These are phyloP conservation scores for Triticum turgidum DNA, from an alignment of 176 grass and related monocot species.

Conservation along the genomic window DNA sequence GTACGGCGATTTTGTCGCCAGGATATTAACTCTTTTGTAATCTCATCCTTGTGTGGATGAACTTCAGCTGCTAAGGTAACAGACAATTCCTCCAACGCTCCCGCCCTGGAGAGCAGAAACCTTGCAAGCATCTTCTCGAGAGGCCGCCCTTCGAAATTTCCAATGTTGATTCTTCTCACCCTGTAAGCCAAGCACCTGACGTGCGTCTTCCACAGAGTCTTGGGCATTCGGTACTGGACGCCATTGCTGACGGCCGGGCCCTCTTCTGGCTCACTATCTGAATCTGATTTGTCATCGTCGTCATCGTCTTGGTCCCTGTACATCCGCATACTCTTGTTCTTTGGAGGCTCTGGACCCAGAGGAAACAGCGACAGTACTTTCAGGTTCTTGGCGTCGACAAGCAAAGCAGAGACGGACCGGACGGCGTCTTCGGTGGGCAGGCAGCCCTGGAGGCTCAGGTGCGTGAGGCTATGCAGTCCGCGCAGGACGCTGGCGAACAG, in stretches of 20 bases:
- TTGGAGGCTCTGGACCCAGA: neutral
- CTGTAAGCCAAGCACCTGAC: neutral
- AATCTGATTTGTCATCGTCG: neutral
- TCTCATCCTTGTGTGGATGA: neutral
- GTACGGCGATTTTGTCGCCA: neutral
- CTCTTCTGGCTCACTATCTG: neutral
- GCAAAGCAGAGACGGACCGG: neutral
- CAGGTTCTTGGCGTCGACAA: neutral
- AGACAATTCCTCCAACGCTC: neutral
- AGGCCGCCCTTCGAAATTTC: neutral
- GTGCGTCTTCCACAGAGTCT: neutral
- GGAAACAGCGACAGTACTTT: neutral
- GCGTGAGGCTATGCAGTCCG: neutral
- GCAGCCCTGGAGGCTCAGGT: constrained; percentile 30
- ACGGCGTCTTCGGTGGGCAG: neutral
- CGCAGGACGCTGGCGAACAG: neutral
- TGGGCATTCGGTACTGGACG: neutral
- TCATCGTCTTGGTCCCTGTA: neutral
- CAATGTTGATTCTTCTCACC: neutral
- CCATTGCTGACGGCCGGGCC: too few species aligned
- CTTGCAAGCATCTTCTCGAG: constrained; percentile 6
- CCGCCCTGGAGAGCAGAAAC: constrained; percentile 2
- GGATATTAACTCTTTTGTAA: neutral
- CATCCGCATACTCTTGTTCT: neutral
- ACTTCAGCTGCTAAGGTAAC: neutral